Base-by-base conservation (phyloP, 1,139 yeast genomes). In the Geotrichum histeridarum region DNA sequence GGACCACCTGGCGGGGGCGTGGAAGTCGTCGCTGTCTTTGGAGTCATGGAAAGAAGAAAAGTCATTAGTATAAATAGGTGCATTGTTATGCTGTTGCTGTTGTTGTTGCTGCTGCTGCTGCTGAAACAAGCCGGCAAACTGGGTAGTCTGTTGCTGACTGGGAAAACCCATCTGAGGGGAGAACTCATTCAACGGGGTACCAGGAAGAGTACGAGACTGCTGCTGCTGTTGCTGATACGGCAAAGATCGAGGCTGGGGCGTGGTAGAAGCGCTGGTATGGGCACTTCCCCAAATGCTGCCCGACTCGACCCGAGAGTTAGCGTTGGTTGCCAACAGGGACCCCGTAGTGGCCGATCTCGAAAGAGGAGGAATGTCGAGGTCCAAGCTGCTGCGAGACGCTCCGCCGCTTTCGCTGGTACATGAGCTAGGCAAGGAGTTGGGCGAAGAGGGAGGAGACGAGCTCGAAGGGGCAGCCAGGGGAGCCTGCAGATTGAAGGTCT, bases 271-370 rank as follows among this genome's bases (percentile, higher is more conserved):
- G 27, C 43, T 48, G 17, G 51, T 12, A 42, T 22, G 37, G 22
- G 42, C 44, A 33, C 17, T 38, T 15, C 38, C 39, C 12, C 43
- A 32, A n/a, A 27, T 14, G 35, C 42, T 14, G 12, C 36, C 44
- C 8, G 42, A 17, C 3, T 11, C 33, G 27, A 32, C 17, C 8
- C 17, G 14, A 27, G 44, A 2, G 30, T 3, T 6, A n/a, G 18
- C 30, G 4, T 3, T 39, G 14, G 30, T 47, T 12, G 50, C 36
- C 27, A 43, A 36, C 8, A 44, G 22, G 4, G 55, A 53, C 33
- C 54, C 54, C 5, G 60, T 54, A 30, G 60, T 55, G 35, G 58
- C 54, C 8, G 60, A 54, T 4, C 58, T 48, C 12, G 61, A 56
- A 36, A 57, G 51, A 14, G 55, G 57, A 18, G 60, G 61, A 8